Base-by-base conservation (phyloP, 75 land plant genomes). In the Pseudotsuga menziesii region DNA sequence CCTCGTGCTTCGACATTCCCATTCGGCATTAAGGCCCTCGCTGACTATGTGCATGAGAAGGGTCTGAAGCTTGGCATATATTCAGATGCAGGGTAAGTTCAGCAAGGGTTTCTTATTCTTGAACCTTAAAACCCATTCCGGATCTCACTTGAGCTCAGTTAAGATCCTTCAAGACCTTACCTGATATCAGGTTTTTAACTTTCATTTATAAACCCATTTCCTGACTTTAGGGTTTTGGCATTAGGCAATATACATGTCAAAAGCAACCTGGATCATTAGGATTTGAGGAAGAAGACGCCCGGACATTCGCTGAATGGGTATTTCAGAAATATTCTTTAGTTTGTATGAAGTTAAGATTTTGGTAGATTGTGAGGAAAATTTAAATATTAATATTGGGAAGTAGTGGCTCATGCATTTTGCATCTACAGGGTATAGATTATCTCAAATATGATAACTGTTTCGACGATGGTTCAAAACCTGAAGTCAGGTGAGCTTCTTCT, bases 21-120 rank as follows among this genome's bases (percentile, higher is more conserved):
- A 25, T 93, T 91, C 15, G 98, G 97, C 16, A 93, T 95, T 74
- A 95, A 95, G 71, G 89, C 93, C 16, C 61, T 95, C 27, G 98
- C 96, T 56, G 98, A 95, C 83, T 86, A 95, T 79, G 93, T 95
- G 41, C 98, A 95, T 74, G 66, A 75, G 58, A 93, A 89, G 79
- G 98, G 96, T 1, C 86, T 95, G 26, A 95, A 91, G 86, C 83
- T 95, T 52, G 98, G 98, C 63, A 91, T 95, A 61, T 95, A 95
- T 67, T 88, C 96, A 15, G 93, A 91, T 85, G 92, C 96, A 17
- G 98, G 96, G 96, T 94, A 71, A 78, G 74, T 44, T 48, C 27
- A 35, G 54, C 54, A 11, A 9, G 54, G 2, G 1, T 6, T 69
- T 19, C 48, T 54, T 41, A 20, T 69, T 69, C 72, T 41, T 69